phyloP scores from a whole-genome alignment of 371 early-diverging fungal genomes.

The Synchytrium microbalum region DNA sequence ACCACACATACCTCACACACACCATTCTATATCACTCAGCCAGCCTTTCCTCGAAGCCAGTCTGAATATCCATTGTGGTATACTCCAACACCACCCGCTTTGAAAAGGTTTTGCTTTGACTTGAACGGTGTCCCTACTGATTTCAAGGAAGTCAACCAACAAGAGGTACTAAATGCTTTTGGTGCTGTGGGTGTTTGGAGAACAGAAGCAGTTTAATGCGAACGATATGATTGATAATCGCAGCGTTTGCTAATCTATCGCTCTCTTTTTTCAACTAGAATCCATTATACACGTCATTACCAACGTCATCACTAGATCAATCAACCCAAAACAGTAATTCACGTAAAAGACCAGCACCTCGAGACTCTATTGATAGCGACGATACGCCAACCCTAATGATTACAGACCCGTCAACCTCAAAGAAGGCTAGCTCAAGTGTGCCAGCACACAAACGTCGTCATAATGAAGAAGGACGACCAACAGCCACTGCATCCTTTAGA shows the following conservation, averaged over 20 bases:
- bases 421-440: background rate
- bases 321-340: conserved; percentile 4
- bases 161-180: conserved; percentile 13
- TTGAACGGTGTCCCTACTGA: conserved; percentile 49
- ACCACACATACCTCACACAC: background rate
- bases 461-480: background rate
- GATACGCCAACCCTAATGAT: background rate
- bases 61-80: conserved; percentile 50
- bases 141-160: conserved; percentile 45
- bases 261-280: too few relatives aligned
- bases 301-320: too few relatives aligned
- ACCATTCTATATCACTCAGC: background rate
- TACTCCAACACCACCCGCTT: conserved; percentile 50
- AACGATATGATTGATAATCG: too few relatives aligned
- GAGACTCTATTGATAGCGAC: background rate
- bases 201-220: background rate
- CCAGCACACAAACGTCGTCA: background rate
- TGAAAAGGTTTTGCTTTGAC: conserved; percentile 56
- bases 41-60: conserved; percentile 33
- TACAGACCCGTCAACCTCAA: conserved; percentile 1
- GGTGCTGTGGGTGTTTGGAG: background rate
- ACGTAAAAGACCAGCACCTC: background rate
- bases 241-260: too few relatives aligned
- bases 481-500: conserved; percentile 9
- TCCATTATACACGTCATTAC: too few relatives aligned